Evolutionary conservation across 1,139 yeast genomes (phyloP).

Genomic region (Hansenula sp.): DNA sequence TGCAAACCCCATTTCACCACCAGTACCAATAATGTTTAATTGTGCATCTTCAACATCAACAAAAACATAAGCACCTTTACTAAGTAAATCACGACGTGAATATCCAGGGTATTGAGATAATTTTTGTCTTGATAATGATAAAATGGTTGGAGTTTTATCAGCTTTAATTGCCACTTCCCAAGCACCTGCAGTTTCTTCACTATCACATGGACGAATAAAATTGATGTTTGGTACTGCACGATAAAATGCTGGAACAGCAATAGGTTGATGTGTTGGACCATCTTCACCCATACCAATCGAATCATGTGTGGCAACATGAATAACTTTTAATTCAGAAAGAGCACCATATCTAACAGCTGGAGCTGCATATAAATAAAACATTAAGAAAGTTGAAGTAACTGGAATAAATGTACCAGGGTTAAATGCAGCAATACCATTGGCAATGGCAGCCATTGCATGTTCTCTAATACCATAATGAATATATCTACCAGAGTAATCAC

Average conservation of each 20-base stretch:
- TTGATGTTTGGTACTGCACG: conserved; percentile 32
- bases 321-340: conserved; percentile 27
- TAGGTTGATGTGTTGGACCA: conserved; percentile 35
- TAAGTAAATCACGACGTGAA: conserved; percentile 23
- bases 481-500: conserved; percentile 28
- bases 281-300: conserved; percentile 35
- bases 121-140: conserved; percentile 28
- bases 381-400: conserved; percentile 32
- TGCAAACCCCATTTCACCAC: conserved; percentile 29
- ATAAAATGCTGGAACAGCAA: conserved; percentile 29
- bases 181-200: conserved; percentile 29
- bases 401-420: conserved; percentile 31
- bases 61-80: conserved; percentile 28
- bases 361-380: conserved; percentile 35
- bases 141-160: conserved; percentile 20
- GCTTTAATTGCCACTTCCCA: conserved; percentile 27
- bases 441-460: conserved; percentile 34
- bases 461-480: conserved; percentile 34
- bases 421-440: conserved; percentile 36
- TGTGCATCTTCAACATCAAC: conserved; percentile 19
- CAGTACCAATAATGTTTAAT: conserved; percentile 27
- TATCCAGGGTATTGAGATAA: conserved; percentile 22
- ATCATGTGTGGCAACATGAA: conserved; percentile 35
- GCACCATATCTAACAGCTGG: conserved; percentile 35
- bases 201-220: conserved; percentile 30